Percentiles rank a stretch among this genome's conserved stretches.
phyloP scores from a whole-genome alignment of 345 rosid species.

The Arabidopsis suecica region DNA sequence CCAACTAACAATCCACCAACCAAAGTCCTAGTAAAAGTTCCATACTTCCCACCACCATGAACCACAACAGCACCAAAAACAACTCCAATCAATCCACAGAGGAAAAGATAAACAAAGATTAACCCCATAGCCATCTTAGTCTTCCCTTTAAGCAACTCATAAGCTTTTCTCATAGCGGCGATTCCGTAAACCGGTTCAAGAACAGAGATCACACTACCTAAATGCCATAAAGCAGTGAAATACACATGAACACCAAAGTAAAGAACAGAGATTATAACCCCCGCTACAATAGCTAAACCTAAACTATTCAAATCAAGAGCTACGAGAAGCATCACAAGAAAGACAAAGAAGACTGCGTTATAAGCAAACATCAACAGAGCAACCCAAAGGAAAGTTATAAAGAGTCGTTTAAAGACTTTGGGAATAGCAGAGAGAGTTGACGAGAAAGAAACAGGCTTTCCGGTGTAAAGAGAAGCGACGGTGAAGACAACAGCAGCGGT shows the following conservation, averaged over 20 bases:
- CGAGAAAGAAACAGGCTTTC: slow-evolving; percentile 85
- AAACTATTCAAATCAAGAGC: slow-evolving; percentile 59
- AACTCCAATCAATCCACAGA: slow-evolving; percentile 56
- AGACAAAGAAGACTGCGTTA: slow-evolving; percentile 59
- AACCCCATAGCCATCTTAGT: slow-evolving; percentile 60
- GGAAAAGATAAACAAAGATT: slow-evolving; percentile 67
- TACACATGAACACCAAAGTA: slow-evolving; percentile 83
- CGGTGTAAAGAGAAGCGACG: slow-evolving; percentile 90
- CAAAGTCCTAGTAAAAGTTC: slow-evolving; percentile 65
- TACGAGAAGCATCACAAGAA: slow-evolving; percentile 60
- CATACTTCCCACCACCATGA: slow-evolving; percentile 73
- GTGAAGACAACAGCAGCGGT: slow-evolving; percentile 98
- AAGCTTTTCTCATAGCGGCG: slow-evolving; percentile 90
- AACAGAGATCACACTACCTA: slow-evolving; percentile 95
- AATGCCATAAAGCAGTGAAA: slow-evolving; percentile 96
- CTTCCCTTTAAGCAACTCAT: slow-evolving; percentile 79
- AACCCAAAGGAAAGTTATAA: slow-evolving; percentile 87
- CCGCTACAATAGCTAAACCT: slow-evolving; percentile 51
- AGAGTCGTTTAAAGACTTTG: slow-evolving; percentile 76
- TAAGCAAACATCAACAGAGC: slow-evolving; percentile 70
- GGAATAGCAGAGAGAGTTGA: slow-evolving; percentile 83
- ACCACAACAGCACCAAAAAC: slow-evolving; percentile 71
- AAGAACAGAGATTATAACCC: slow-evolving; percentile 55
- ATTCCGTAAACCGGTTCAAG: slow-evolving; percentile 87
- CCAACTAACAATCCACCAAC: slow-evolving; percentile 92